Base-by-base conservation (phyloP, 139 green algal genomes). In the Pycnococcus provasolii region DNA sequence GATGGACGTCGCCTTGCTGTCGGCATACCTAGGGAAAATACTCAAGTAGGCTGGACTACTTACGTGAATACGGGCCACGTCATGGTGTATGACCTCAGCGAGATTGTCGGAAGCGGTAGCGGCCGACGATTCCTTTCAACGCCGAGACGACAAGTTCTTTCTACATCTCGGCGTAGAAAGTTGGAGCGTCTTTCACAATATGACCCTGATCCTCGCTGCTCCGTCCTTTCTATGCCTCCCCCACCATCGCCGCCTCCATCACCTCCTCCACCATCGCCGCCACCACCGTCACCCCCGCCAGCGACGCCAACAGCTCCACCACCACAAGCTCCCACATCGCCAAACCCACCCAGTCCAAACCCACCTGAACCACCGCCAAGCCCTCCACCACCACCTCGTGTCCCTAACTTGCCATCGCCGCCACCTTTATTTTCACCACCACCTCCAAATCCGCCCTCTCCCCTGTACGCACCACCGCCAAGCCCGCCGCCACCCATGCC, bases 241-340 rank as follows among this genome's bases (percentile, higher is more conserved):
- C 4, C 53, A 68, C 61, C 46, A 80, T 26, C 2, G 54, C 71
- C 9, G 51, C 42, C 1, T 61, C 54, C 50, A 77, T 77, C 9
- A 43, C 53, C 47, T 81, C 78, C 53, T 71, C 73, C 3, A 79
- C 75, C 7, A 80, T 62, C 8, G 13, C 50, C 50, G 13, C 50
- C 50, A 55, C 50, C 50, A 55, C 50, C 50, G 13, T 13, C 50
- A 55, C 50, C 50, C 9, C 50, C 50, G 13, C 50, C 50, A 55
- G 11, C 50, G 13, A 9, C 50, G 13, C 50, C 50, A 55, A 9
- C 50, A 55, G 11, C 50, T 26, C 50, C 50, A 55, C 50, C 50
- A 55, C 50, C 50, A 55, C 50, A 9, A 55, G 11, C 50, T 26
- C 50, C 50, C 9, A 9, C 50, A 55, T 13, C 50, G 13, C 50